Percentiles rank a stretch among this genome's conserved stretches.
Evolutionary conservation across 2,329 filamentous ascomycete genomes (phyloP).

Genomic region (Aureobasidium namibiae): DNA sequence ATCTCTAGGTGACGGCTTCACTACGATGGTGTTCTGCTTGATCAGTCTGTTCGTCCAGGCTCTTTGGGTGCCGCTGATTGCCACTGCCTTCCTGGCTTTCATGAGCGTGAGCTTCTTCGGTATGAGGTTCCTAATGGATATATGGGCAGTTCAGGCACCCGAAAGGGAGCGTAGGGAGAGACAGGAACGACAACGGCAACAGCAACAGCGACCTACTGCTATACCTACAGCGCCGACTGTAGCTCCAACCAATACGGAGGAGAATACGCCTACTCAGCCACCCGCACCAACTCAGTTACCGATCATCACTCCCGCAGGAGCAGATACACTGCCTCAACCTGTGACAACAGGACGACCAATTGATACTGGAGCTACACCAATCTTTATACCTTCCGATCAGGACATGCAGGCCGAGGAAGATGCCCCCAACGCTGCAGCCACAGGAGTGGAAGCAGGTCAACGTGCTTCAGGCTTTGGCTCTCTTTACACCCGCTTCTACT

Average conservation of each 20-base stretch:
- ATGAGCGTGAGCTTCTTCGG: conserved; percentile 55
- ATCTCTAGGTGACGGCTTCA: conserved; percentile 53
- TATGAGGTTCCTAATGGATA: conserved; percentile 58
- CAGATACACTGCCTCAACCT: conserved; percentile 39
- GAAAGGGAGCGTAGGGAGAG: conserved; percentile 37
- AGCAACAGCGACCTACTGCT: conserved; percentile 12
- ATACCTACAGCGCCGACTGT: conserved; percentile 11
- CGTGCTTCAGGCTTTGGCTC: conserved; percentile 39
- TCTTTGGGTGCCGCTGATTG: conserved; percentile 48
- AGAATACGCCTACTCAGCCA: conserved; percentile 17
- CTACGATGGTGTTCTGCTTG: conserved; percentile 45
- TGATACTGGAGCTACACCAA: conserved; percentile 44
- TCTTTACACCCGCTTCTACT: conserved; percentile 55
- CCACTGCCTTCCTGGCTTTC: conserved; percentile 50
- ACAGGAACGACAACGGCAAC: conserved; percentile 13
- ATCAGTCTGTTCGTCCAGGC: conserved; percentile 48
- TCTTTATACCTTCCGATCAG: conserved; percentile 54
- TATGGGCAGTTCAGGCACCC: conserved; percentile 56
- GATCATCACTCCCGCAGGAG: conserved; percentile 22
- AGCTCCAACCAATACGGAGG: not conserved
- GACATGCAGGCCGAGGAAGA: conserved; percentile 36
- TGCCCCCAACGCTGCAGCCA: conserved; percentile 25
- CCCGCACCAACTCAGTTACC: conserved; percentile 17
- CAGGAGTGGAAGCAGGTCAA: conserved; percentile 23
- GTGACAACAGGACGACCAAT: conserved; percentile 32